Percentiles rank a stretch among this genome's conserved stretches.
Conservation (phyloP, 2,329 filamentous ascomycete genomes). For the Colletotrichum karsti region DNA sequence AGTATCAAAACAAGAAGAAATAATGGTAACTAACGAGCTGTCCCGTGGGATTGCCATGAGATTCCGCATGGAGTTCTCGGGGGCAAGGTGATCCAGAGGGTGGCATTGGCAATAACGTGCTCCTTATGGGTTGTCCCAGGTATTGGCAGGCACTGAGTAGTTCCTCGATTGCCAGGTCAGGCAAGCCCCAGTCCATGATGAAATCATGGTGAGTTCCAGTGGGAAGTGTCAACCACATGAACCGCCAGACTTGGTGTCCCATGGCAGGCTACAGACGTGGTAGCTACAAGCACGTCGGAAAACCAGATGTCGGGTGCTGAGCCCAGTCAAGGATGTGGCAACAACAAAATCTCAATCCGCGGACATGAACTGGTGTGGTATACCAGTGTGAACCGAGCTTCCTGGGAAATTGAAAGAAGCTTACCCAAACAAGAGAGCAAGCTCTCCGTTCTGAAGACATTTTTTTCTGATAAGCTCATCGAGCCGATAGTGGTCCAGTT, state of each 20-base stretch:
- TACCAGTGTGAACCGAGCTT: neutral
- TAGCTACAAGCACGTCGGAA: neutral
- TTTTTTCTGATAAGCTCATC: neutral
- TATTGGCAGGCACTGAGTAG: neutral
- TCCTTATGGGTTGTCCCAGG: neutral
- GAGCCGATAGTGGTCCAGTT: neutral
- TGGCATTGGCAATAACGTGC: neutral
- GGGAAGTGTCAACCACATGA: neutral
- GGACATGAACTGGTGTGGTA: neutral
- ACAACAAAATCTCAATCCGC: neutral
- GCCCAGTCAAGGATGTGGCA: neutral
- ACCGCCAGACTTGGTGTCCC: slow-evolving; percentile 27
- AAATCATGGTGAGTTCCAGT: neutral
- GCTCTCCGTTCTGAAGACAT: neutral
- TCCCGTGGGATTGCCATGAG: neutral
- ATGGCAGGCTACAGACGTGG: slow-evolving; percentile 21
- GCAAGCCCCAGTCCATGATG: neutral
- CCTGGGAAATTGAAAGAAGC: neutral
- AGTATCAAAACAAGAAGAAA: slow-evolving; percentile 4
- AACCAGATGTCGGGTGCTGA: neutral
- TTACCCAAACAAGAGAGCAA: slow-evolving; percentile 11
- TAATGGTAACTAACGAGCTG: slow-evolving; percentile 28
- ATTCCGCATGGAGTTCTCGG: neutral
- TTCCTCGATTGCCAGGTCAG: neutral
- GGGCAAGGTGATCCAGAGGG: neutral